phyloP scores from a whole-genome alignment of 768 basidiomycete species.

The Tulasnella sp. region DNA sequence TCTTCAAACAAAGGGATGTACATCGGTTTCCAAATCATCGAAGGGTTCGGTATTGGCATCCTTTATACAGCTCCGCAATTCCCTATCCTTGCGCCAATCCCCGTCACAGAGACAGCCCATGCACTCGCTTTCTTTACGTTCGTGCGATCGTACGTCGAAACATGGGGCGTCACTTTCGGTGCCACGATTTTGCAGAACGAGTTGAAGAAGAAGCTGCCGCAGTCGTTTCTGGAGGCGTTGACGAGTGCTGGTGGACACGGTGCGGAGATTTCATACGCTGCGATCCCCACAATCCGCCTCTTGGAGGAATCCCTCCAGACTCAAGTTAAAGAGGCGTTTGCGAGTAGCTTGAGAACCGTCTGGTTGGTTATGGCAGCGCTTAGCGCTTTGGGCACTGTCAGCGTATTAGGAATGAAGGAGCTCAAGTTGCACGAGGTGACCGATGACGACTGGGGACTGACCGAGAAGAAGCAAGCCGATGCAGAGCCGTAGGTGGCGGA shows the following conservation, averaged over 20 bases:
- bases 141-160: slow-evolving; percentile 36
- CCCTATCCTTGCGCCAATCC: slow-evolving; percentile 37
- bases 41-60: slow-evolving; percentile 25
- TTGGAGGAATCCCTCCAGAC: slow-evolving; percentile 27
- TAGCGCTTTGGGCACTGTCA: slow-evolving; percentile 40
- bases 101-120: slow-evolving; percentile 31
- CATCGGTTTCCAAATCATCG: slow-evolving; percentile 28
- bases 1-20: slow-evolving; percentile 7
- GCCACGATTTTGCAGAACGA: slow-evolving; percentile 52
- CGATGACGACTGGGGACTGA: slow-evolving; percentile 40
- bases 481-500: neutral
- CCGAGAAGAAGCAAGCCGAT: slow-evolving; percentile 33
- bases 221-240: slow-evolving; percentile 42
- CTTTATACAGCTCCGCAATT: slow-evolving; percentile 34
- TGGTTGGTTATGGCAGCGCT: slow-evolving; percentile 43
- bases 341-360: slow-evolving; percentile 27
- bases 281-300: slow-evolving; percentile 31
- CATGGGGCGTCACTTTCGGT: slow-evolving; percentile 44
- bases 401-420: slow-evolving; percentile 40
- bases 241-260: slow-evolving; percentile 38
- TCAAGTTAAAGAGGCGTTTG: slow-evolving; percentile 32
- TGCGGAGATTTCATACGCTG: slow-evolving; percentile 33
- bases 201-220: slow-evolving; percentile 45
- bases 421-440: slow-evolving; percentile 38
- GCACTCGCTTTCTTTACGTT: slow-evolving; percentile 33